phyloP scores from a whole-genome alignment of 768 basidiomycete genomes.

The Brasilioporus rufonigricans region DNA sequence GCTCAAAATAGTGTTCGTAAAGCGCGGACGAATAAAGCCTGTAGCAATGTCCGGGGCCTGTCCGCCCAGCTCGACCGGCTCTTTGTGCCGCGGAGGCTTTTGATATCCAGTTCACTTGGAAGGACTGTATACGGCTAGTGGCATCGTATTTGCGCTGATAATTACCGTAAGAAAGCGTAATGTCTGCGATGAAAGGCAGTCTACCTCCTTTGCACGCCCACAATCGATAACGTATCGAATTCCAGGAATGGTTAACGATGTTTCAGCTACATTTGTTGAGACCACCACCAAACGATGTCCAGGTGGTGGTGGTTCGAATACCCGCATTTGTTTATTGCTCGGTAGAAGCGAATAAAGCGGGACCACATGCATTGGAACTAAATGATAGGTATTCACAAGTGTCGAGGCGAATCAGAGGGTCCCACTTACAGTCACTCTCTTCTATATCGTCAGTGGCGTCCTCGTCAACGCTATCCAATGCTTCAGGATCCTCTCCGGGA shows the following conservation, averaged over 20 bases:
- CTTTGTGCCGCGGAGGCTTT: slow-evolving; percentile 95
- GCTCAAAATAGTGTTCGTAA: slow-evolving; percentile 88
- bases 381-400: not conserved
- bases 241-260: slow-evolving; percentile 93
- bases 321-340: slow-evolving; percentile 92
- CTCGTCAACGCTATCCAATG: slow-evolving; percentile 72
- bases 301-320: slow-evolving; percentile 81
- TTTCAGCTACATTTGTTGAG: slow-evolving; percentile 95
- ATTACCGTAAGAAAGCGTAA: not conserved
- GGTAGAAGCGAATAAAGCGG: slow-evolving; percentile 92
- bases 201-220: slow-evolving; percentile 91
- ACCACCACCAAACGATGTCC: slow-evolving; percentile 88
- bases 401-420: slow-evolving; percentile 5
- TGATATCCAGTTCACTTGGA: slow-evolving; percentile 90
- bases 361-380: slow-evolving; percentile 92
- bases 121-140: slow-evolving; percentile 82
- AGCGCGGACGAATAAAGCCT: slow-evolving; percentile 94
- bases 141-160: slow-evolving; percentile 79
- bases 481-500: slow-evolving; percentile 69
- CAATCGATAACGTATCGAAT: slow-evolving; percentile 98
- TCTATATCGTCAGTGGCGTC: slow-evolving; percentile 54
- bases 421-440: slow-evolving; percentile 59
- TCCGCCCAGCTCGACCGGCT: slow-evolving; percentile 95
- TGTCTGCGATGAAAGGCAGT: not conserved
- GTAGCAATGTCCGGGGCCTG: slow-evolving; percentile 98